Evolutionary conservation across 345 rosid species (phyloP).

Genomic region (Conringia planisiliqua): DNA sequence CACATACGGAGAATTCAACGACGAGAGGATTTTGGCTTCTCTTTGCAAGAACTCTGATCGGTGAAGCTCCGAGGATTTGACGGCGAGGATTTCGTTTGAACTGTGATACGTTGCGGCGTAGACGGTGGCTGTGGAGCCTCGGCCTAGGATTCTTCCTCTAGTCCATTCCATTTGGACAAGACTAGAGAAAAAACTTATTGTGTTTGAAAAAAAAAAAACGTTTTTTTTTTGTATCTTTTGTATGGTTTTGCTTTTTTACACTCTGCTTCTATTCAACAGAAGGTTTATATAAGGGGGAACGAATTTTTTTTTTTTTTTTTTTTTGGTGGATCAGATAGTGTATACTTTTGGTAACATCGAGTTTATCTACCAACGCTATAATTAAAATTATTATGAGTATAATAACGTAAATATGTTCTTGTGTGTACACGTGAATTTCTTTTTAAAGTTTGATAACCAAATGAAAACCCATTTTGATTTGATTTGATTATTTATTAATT

Average conservation of each 20-base stretch:
- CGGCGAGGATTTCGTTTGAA: conserved; percentile 53
- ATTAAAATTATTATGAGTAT: background rate
- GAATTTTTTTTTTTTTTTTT: background rate
- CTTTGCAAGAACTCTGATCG: conserved; percentile 49
- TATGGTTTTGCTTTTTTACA: background rate
- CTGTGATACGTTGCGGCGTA: conserved; percentile 41
- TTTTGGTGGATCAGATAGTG: conserved; percentile 29
- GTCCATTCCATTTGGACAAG: conserved; percentile 63
- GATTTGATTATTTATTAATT: background rate
- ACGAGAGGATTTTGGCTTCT: conserved; percentile 54
- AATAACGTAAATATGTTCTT: conserved; percentile 17
- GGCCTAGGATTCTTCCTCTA: conserved; percentile 61
- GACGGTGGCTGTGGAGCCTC: conserved; percentile 76
- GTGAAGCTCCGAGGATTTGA: conserved; percentile 51
- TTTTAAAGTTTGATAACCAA: conserved; percentile 33
- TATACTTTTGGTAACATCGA: conserved; percentile 36
- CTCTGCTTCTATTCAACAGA: background rate
- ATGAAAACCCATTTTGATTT: conserved; percentile 18
- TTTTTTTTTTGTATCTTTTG: background rate
- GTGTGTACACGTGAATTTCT: conserved; percentile 31
- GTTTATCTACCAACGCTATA: conserved; percentile 31
- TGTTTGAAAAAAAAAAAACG: background rate
- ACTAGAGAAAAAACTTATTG: conserved; percentile 10
- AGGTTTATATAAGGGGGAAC: conserved; percentile 27
- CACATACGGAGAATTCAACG: conserved; percentile 51